Evolutionary conservation across 345 rosid species (phyloP).

Genomic region (Sisymbrium irio): DNA sequence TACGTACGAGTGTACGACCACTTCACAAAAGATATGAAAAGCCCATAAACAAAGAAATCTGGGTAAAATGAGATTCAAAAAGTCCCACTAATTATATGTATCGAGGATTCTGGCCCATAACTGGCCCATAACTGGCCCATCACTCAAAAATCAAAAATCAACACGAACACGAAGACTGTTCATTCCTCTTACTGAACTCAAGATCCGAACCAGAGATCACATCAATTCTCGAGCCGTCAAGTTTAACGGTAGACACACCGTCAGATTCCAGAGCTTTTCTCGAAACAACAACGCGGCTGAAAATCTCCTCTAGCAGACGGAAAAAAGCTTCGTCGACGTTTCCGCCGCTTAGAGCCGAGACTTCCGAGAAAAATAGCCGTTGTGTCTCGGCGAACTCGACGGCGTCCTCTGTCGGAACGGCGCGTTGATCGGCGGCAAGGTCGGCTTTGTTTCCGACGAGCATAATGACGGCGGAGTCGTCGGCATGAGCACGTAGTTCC

Average conservation of each 20-base stretch:
- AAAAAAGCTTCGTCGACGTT: conserved; percentile 73
- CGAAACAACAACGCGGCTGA: conserved; percentile 40
- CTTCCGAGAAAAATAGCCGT: conserved; percentile 70
- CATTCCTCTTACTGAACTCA: conserved; percentile 56
- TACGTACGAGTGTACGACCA: no score
- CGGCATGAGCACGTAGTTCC: conserved; percentile 78
- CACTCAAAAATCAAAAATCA: conserved; percentile 25
- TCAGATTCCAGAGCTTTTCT: conserved; percentile 48
- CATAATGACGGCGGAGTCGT: conserved; percentile 65
- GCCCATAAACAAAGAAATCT: not conserved
- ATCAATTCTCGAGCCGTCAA: conserved; percentile 65
- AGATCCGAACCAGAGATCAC: conserved; percentile 55
- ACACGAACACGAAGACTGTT: conserved; percentile 56
- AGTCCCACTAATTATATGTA: not conserved
- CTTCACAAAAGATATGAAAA: not conserved
- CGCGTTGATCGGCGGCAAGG: conserved; percentile 56
- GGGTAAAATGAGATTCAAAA: not conserved
- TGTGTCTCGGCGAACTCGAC: conserved; percentile 80
- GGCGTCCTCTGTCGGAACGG: conserved; percentile 66
- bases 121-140: conserved; percentile 4
- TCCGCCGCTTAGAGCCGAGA: conserved; percentile 75
- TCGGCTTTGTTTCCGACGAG: conserved; percentile 82
- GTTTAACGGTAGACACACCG: conserved; percentile 21
- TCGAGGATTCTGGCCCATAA: not conserved
- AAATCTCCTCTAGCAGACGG: conserved; percentile 59